Evolutionary conservation across 495 filamentous ascomycete species (phyloP).

Genomic region (Annulohypoxylon maeteangense): DNA sequence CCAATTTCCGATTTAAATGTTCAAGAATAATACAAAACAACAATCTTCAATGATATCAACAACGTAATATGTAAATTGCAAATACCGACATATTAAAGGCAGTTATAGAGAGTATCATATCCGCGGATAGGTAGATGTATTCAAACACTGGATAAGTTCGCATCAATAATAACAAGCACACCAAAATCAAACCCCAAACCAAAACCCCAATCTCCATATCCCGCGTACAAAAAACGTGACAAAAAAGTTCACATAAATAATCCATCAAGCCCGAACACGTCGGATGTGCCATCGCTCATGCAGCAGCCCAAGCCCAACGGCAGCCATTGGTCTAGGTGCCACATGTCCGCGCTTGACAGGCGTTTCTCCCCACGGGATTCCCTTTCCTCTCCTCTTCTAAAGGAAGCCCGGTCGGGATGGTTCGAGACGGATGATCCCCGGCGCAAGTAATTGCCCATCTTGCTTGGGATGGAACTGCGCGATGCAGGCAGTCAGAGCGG

Average conservation of each 20-base stretch:
- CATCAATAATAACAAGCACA: too few species aligned
- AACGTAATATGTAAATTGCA: too few species aligned
- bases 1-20: background rate
- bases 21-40: background rate
- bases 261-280: constrained; percentile 24
- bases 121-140: too few species aligned
- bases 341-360: constrained; percentile 41
- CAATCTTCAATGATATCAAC: background rate
- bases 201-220: background rate
- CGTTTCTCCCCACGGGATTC: background rate
- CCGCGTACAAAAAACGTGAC: too few species aligned
- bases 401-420: background rate
- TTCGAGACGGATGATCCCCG: background rate
- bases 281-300: constrained; percentile 25
- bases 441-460: constrained; percentile 19
- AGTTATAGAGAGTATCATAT: too few species aligned
- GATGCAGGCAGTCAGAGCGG: background rate
- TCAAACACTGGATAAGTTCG: too few species aligned
- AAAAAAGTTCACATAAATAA: background rate
- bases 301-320: constrained; percentile 18
- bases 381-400: background rate
- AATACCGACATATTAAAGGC: background rate
- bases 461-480: constrained; percentile 4
- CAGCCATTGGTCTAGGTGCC: constrained; percentile 28
- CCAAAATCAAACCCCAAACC: too few species aligned